phyloP scores from a whole-genome alignment of 1,139 yeast species.

The Sugiyamaella pinicola region DNA sequence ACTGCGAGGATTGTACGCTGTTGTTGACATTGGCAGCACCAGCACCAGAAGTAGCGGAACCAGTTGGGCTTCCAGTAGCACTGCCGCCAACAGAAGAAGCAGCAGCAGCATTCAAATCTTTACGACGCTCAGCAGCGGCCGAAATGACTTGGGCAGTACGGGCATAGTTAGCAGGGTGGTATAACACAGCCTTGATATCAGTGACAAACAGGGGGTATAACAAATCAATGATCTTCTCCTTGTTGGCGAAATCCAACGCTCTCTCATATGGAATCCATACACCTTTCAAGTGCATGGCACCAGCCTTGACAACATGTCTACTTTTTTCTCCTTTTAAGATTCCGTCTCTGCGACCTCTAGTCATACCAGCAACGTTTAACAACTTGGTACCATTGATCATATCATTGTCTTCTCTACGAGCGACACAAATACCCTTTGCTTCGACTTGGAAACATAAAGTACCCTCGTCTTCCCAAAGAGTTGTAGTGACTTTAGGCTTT shows the following conservation, averaged over 20 bases:
- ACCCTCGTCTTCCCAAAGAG: conserved; percentile 97
- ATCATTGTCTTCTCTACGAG: conserved; percentile 87
- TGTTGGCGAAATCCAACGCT: conserved; percentile 86
- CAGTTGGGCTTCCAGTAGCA: conserved; percentile 17
- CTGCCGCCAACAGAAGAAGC: conserved; percentile 10
- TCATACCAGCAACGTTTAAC: conserved; percentile 90
- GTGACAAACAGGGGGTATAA: conserved; percentile 87
- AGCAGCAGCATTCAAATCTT: conserved; percentile 23
- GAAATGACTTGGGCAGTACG: conserved; percentile 41
- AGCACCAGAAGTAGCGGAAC: conserved; percentile 18
- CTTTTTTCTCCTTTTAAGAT: conserved; percentile 85
- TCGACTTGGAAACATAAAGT: conserved; percentile 95
- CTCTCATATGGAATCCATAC: conserved; percentile 98
- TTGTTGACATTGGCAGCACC: conserved; percentile 7
- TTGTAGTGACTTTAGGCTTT: conserved; percentile 87
- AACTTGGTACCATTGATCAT: conserved; percentile 95
- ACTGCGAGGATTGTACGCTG: conserved; percentile 11
- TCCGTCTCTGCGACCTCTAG: conserved; percentile 95
- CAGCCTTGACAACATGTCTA: conserved; percentile 91
- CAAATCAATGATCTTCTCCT: conserved; percentile 83
- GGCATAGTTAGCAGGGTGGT: conserved; percentile 42
- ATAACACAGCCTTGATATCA: conserved; percentile 72
- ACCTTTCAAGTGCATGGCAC: conserved; percentile 96
- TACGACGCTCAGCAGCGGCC: conserved; percentile 39
- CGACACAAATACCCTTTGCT: conserved; percentile 87